A percentile compares a stretch with the other conserved stretches of the same genome.
Conservation (phyloP, 768 basidiomycete genomes). For the Lentinula edodes region DNA sequence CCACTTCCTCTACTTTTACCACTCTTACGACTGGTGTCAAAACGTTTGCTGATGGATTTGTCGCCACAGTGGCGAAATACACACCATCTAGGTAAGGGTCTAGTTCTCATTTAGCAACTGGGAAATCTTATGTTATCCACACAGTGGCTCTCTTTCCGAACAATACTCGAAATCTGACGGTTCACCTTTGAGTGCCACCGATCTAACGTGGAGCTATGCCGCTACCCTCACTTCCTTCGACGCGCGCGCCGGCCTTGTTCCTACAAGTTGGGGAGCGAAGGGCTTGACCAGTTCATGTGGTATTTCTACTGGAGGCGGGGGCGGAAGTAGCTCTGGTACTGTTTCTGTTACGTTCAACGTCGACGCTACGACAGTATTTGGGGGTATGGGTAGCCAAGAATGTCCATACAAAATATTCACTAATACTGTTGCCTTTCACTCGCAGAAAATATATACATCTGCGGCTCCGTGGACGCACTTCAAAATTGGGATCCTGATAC, state of each 20-base stretch:
- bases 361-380: conserved; percentile 50
- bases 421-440: neutral
- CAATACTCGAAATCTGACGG: conserved; percentile 42
- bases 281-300: conserved; percentile 42
- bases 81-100: conserved; percentile 39
- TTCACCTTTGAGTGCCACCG: conserved; percentile 48
- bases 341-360: conserved; percentile 59
- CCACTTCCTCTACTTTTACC: conserved; percentile 46
- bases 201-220: conserved; percentile 78
- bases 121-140: conserved; percentile 10
- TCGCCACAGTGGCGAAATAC: conserved; percentile 48
- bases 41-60: conserved; percentile 62
- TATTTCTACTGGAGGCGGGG: conserved; percentile 8
- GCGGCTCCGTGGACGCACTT: conserved; percentile 53
- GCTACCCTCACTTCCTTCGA: conserved; percentile 52
- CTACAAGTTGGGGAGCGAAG: conserved; percentile 61
- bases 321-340: conserved; percentile 21
- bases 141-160: neutral
- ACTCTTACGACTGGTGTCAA: conserved; percentile 43
- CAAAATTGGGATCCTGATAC: conserved; percentile 54
- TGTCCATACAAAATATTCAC: neutral
- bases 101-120: conserved; percentile 24
- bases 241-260: conserved; percentile 35
- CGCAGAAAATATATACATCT: conserved; percentile 64
- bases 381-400: conserved; percentile 35